Percentiles rank a stretch among this genome's conserved stretches.
These are phyloP conservation scores for Lentinula edodes DNA, from an alignment of 768 basidiomycete species.

Conservation along the genomic window DNA sequence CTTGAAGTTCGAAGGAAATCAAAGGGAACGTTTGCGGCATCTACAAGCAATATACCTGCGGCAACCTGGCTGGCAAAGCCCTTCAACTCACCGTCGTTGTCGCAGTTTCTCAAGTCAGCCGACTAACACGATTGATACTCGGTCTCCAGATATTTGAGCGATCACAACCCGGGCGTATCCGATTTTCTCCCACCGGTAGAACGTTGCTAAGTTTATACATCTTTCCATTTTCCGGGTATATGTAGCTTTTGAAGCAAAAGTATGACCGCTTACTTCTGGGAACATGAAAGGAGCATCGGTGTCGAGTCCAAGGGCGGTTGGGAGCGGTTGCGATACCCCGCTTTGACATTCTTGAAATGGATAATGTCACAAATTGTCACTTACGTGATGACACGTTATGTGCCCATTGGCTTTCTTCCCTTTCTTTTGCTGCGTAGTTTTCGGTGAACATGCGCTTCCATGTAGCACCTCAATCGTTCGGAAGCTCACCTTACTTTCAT, in stretches of 20 bases:
- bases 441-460: not conserved
- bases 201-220: too few species aligned
- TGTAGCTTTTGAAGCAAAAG: too few species aligned
- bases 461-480: not conserved
- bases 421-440: not conserved
- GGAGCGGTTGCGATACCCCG: not conserved
- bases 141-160: not conserved
- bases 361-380: not conserved
- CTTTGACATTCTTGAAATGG: not conserved
- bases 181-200: not conserved
- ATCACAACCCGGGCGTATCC: not conserved
- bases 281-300: too few species aligned
- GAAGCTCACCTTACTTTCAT: conserved; percentile 7
- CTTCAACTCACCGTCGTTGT: not conserved
- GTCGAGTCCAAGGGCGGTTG: not conserved
- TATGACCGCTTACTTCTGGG: too few species aligned
- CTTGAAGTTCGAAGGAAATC: too few species aligned
- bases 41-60: too few species aligned
- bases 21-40: too few species aligned
- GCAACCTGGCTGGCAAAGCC: too few species aligned
- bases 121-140: not conserved
- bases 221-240: too few species aligned
- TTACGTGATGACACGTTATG: not conserved
- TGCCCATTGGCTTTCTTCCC: not conserved
- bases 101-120: not conserved